Percentiles rank a stretch among this genome's conserved stretches.
Evolutionary conservation across 2,329 filamentous ascomycete species (phyloP).

Genomic region (Furcasterigmium sp.): DNA sequence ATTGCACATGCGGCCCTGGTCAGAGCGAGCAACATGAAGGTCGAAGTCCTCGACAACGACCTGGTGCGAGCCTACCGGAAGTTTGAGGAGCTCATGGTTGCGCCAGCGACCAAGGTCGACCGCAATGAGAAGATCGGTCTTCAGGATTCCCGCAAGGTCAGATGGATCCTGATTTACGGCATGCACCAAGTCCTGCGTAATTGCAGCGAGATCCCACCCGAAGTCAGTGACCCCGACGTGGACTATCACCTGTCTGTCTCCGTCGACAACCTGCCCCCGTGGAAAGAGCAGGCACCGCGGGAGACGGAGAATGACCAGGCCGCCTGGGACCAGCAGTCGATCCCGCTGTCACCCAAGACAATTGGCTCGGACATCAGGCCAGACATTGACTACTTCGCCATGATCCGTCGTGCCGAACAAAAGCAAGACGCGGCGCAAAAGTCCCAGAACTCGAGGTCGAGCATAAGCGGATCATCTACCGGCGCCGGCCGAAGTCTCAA

Average conservation of each 20-base stretch:
- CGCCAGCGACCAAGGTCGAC: constrained; percentile 45
- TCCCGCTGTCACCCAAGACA: constrained; percentile 1
- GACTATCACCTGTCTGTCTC: constrained; percentile 51
- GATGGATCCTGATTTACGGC: constrained; percentile 74
- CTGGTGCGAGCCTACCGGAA: constrained; percentile 64
- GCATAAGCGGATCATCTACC: constrained; percentile 10
- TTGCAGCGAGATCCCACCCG: constrained; percentile 54
- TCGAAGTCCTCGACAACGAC: constrained; percentile 34
- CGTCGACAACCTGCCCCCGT: constrained; percentile 37
- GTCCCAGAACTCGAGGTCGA: constrained; percentile 2
- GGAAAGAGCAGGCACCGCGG: constrained; percentile 27
- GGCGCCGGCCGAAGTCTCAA: constrained; percentile 12
- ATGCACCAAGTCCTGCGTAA: constrained; percentile 67
- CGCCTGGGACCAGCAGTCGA: neutral
- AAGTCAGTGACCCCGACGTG: constrained; percentile 53
- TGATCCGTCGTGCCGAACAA: constrained; percentile 25
- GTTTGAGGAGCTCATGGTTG: constrained; percentile 60
- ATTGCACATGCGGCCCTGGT: constrained; percentile 47
- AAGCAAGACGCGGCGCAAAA: constrained; percentile 10
- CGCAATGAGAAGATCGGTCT: constrained; percentile 52
- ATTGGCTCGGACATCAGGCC: constrained; percentile 39
- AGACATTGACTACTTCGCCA: constrained; percentile 50
- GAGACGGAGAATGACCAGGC: neutral
- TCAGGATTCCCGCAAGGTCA: constrained; percentile 67
- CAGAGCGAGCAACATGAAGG: constrained; percentile 41